These are phyloP conservation scores for Lupinus albus DNA, from an alignment of 306 rosid species.

Conservation along the genomic window DNA sequence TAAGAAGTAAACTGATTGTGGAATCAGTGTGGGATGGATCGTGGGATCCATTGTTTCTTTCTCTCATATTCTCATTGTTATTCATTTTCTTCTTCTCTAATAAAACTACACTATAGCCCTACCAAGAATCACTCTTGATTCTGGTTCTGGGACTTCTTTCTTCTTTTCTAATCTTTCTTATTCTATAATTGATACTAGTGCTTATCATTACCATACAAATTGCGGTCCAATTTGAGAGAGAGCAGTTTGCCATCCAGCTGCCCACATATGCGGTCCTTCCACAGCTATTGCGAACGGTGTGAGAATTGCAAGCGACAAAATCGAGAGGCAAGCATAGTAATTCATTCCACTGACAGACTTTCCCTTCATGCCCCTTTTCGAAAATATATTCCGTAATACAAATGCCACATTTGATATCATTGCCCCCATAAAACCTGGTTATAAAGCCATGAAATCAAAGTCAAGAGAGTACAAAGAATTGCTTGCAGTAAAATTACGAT, in stretches of 20 bases:
- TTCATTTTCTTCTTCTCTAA: too few relatives aligned
- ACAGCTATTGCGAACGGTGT: slow-evolving; percentile 85
- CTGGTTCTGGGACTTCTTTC: too few relatives aligned
- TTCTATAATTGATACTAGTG: too few relatives aligned
- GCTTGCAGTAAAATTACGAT: neutral
- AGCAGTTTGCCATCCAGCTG: slow-evolving; percentile 77
- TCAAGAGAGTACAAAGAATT: slow-evolving; percentile 8
- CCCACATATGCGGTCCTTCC: slow-evolving; percentile 92
- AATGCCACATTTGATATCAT: slow-evolving; percentile 95
- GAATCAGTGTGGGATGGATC: too few relatives aligned
- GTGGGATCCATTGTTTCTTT: too few relatives aligned
- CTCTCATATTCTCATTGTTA: too few relatives aligned
- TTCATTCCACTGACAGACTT: slow-evolving; percentile 90
- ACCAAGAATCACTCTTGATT: too few relatives aligned
- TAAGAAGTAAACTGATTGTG: too few relatives aligned
- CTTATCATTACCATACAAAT: slow-evolving; percentile 80
- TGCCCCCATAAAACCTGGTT: slow-evolving; percentile 96
- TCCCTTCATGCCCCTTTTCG: slow-evolving; percentile 91
- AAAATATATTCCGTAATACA: slow-evolving; percentile 83
- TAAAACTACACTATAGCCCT: too few relatives aligned
- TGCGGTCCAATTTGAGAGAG: slow-evolving; percentile 78
- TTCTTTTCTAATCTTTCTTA: too few relatives aligned
- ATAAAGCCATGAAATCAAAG: slow-evolving; percentile 22
- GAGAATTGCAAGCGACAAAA: slow-evolving; percentile 70
- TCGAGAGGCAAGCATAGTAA: slow-evolving; percentile 89